Evolutionary conservation across 2,329 filamentous ascomycete genomes (phyloP).

Genomic region (Pseudohalonectria lignicola): DNA sequence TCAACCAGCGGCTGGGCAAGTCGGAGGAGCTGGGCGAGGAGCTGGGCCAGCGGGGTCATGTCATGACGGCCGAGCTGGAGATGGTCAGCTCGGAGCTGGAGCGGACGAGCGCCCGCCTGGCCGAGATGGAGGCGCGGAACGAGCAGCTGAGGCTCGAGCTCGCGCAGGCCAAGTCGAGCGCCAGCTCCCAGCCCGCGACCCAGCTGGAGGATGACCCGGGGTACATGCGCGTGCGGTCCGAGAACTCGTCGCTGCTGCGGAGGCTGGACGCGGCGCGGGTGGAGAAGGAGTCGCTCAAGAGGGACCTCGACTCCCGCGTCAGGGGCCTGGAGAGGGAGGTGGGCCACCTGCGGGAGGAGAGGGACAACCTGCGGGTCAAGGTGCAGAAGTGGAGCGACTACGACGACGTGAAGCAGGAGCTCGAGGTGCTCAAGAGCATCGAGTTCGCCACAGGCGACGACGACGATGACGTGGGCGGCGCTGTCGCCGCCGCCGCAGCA

Average conservation of each 20-base stretch:
- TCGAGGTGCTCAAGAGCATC: constrained; percentile 95
- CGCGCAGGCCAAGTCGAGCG: constrained; percentile 66
- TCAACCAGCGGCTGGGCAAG: constrained; percentile 77
- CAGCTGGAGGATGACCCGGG: constrained; percentile 78
- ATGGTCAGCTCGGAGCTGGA: constrained; percentile 89
- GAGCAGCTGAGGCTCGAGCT: constrained; percentile 86
- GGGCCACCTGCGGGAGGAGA: constrained; percentile 64
- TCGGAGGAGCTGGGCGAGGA: constrained; percentile 42
- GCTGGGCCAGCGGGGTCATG: constrained; percentile 46
- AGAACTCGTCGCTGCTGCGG: constrained; percentile 84
- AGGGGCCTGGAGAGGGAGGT: constrained; percentile 73
- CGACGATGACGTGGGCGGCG: constrained; percentile 45
- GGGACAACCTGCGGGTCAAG: constrained; percentile 68
- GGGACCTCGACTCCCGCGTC: constrained; percentile 63
- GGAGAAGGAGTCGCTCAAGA: constrained; percentile 72
- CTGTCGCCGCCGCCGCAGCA: constrained; percentile 12
- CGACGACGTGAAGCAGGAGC: constrained; percentile 88
- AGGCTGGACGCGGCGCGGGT: constrained; percentile 76
- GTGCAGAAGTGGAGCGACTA: constrained; percentile 89
- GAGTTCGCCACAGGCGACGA: constrained; percentile 91
- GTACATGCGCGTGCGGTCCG: constrained; percentile 79
- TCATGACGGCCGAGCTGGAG: constrained; percentile 83
- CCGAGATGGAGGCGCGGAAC: constrained; percentile 87
- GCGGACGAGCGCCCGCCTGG: constrained; percentile 73
- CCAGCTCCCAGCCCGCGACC: constrained; percentile 33